Evolutionary conservation across 768 basidiomycete species (phyloP), one percentile per base, ranked within the genome.

Genomic region (Lactarius sp.): DNA sequence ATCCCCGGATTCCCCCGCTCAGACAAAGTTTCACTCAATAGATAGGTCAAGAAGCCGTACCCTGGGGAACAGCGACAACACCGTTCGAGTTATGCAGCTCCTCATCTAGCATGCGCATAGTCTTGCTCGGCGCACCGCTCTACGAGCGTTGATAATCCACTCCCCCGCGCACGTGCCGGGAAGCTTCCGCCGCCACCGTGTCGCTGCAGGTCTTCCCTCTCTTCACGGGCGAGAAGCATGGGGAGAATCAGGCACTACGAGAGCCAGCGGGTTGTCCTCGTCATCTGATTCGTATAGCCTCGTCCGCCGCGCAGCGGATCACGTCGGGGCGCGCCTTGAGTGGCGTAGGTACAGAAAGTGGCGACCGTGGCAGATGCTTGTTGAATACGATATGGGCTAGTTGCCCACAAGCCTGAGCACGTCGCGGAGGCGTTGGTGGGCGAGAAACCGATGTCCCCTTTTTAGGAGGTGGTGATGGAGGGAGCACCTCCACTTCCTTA

Each of bases 311-410:
- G 56, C 16, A 14, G 50, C 42, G 16, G 60, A 7, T 44, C 86
- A 81, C 10, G 76, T 76, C 1, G 87, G 87, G 84, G 0, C 76
- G 77, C 0, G 83, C 82, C 69, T 80, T 82, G 6, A 81, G 78
- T 1, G 87, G 85, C 1, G 78, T 74, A 9, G 74, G 73, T 6
- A 70, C 64, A 12, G 85, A 85, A 69, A 91, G 74, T 1, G 89
- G 90, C 2, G 87, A 89, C 20, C 77, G 78, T 0, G 88, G 88
- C 0, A 78, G 79, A 0, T 89, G 85, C 64, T 78, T 83, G 46
- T 82, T 78, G 68, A 90, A 86, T 4, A 83, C 34, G 68, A 80
- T 58, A 20, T n/a, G 51, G 0, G 33, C 33, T 33, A 61, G 31
- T 22, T 36, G 55, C 22, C 33, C 59, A 14, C 13, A 55, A 42